These are phyloP conservation scores for Eremothecium sinecaudum DNA, from an alignment of 1,139 yeast genomes.

Conservation along the genomic window DNA sequence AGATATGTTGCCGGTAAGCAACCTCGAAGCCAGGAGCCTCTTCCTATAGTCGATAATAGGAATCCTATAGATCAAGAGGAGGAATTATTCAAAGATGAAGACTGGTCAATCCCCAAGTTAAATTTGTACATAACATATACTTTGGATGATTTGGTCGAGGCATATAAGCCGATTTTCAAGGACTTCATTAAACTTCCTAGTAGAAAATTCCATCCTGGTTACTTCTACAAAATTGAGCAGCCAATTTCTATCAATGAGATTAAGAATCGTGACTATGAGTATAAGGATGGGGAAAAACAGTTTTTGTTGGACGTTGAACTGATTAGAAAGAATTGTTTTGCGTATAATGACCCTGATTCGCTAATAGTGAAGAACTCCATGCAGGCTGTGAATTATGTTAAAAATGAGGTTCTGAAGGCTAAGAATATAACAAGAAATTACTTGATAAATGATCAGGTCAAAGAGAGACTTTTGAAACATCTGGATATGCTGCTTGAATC, in stretches of 20 bases:
- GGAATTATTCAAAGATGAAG: slow-evolving; percentile 23
- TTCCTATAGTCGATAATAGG: slow-evolving; percentile 22
- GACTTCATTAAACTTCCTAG: slow-evolving; percentile 65
- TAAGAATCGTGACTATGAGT: slow-evolving; percentile 36
- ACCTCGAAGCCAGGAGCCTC: slow-evolving; percentile 20
- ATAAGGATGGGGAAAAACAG: slow-evolving; percentile 29
- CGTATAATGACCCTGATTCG: slow-evolving; percentile 54
- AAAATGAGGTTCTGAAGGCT: slow-evolving; percentile 28
- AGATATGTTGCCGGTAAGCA: slow-evolving; percentile 28
- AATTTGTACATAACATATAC: slow-evolving; percentile 28
- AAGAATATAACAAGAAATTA: slow-evolving; percentile 29
- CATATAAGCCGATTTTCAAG: slow-evolving; percentile 35
- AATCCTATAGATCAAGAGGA: slow-evolving; percentile 26
- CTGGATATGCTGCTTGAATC: slow-evolving; percentile 35
- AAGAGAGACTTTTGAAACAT: slow-evolving; percentile 21
- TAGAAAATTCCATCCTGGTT: slow-evolving; percentile 71
- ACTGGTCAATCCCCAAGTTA: slow-evolving; percentile 29
- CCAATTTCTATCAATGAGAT: slow-evolving; percentile 67
- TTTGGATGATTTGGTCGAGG: slow-evolving; percentile 28
- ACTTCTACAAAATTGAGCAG: slow-evolving; percentile 52
- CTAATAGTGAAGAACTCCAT: slow-evolving; percentile 52
- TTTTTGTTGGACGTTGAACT: slow-evolving; percentile 48
- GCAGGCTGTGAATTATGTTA: slow-evolving; percentile 28
- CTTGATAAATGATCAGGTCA: slow-evolving; percentile 24
- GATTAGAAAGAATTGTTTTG: slow-evolving; percentile 49